Base-by-base conservation (phyloP, 2,329 filamentous ascomycete genomes). In the Podosphaera fusca region DNA sequence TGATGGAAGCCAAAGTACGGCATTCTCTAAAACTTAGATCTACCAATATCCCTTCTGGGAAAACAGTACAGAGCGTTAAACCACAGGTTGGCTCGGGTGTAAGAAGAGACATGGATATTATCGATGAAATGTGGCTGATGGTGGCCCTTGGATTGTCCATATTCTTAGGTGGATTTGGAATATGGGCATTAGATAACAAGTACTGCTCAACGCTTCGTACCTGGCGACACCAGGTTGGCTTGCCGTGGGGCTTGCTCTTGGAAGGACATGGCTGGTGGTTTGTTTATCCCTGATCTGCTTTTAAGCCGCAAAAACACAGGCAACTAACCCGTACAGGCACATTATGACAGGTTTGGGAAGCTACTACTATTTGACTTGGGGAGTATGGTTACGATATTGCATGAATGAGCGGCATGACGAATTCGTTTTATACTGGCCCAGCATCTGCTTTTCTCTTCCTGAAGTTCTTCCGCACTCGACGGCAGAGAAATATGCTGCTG, bases 231-330 rank as follows among this genome's bases (percentile, higher is more conserved):
- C 68, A 75, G 56, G 68, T 85, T 57, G 82, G 82, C 12, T 70
- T 86, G 64, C 82, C 82, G 0, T 86, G 82, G 82, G 83, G 82
- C 1, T 74, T 85, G 42, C 60, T 86, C n/a, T 72, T 85, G 0
- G 82, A 85, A 64, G 81, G 81, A 0, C 82, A 85, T 68, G 81
- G 81, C 8, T 84, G 81, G 81, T 85, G 81, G 81, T 80, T 68
- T 68, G 81, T 85, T 30, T 29, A 1, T 50, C 12, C 47, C n/a
- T 10, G 10, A 50, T 7, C 4, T 4, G 33, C 12, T 31, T 10
- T 4, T 67, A 82, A 84, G 63, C 71, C 85, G 1, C 80, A 84
- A 68, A 10, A 42, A 35, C 9, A 38, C 21, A 4, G 54, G 10
- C 12, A 38, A 55, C 55, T 56, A 57, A 58, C 34, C 30, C 35